Evolutionary conservation across 192 early-diverging fungal species (phyloP), one percentile per base, ranked within the genome.

Genomic region (Coemansia sp.): DNA sequence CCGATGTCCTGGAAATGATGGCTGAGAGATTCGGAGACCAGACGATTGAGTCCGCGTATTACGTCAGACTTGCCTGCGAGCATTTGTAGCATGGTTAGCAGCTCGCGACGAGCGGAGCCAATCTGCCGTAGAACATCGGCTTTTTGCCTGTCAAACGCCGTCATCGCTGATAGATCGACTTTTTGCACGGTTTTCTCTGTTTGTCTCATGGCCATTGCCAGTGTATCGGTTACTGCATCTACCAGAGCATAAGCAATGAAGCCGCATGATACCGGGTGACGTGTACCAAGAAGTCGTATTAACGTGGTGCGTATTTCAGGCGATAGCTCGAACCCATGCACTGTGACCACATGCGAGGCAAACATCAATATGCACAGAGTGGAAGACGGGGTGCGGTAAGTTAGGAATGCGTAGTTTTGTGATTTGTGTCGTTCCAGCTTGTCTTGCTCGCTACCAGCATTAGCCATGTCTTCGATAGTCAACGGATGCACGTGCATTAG

Each of bases 391-490:
- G 22, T 25, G 0, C 22, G 22, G 22, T 25, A 25, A 1, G 22
- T 25, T 25, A 25, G 22, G 22, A 25, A 25, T 25, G 22, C 22
- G 22, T 25, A 25, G 22, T 25, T 25, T 25, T 25, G 22, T 25
- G 22, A 25, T 25, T 25, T 25, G 22, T 25, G 22, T 25, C 55
- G 14, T 31, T 80, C 68, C 50, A 58, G 45, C 38, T 75, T 75
- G 51, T 71, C 61, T 2, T 29, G 33, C 64, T 45, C 48, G 20
- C 30, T 36, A 8, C 54, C 89, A 58, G 92, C 84, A 17, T 88
- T 89, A 57, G 69, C 69, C 68, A 98, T 95, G 65, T 98, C 96
- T 71, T 98, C 94, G 14, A 87, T 85, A 1, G 95, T 96, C 33
- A 97, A 73, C 28, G 94, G 93, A 71, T 97, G 95, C 18, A 97